Conservation (phyloP, 1,139 yeast genomes). For the Saccharomycopsis hybrid region DNA sequence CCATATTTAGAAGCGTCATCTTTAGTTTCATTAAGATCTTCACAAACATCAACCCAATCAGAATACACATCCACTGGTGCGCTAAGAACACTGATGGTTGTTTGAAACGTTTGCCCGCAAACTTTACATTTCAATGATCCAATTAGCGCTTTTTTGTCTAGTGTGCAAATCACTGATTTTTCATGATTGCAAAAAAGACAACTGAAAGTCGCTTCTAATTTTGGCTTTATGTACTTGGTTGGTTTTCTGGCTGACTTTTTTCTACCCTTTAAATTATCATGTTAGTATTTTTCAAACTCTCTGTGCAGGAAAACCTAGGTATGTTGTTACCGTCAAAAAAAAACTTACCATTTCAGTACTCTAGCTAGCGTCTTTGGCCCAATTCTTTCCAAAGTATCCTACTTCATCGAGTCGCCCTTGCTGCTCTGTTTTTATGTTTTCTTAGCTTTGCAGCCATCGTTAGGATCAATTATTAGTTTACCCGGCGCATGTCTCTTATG, state of each 20-base stretch:
- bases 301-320: too few relatives aligned
- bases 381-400: too few relatives aligned
- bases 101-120: constrained; percentile 92
- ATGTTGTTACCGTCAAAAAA: too few relatives aligned
- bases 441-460: too few relatives aligned
- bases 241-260: constrained; percentile 87
- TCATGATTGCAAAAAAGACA: constrained; percentile 97
- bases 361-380: too few relatives aligned
- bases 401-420: too few relatives aligned
- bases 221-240: constrained; percentile 68
- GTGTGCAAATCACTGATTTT: constrained; percentile 77
- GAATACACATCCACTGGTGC: constrained; percentile 89
- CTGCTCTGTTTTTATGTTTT: too few relatives aligned
- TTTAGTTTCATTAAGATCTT: constrained; percentile 59
- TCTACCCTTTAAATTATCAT: too few relatives aligned
- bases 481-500: too few relatives aligned
- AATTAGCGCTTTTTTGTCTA: constrained; percentile 81
- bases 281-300: too few relatives aligned
- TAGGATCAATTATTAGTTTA: too few relatives aligned
- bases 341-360: too few relatives aligned
- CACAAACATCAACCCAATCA: constrained; percentile 99
- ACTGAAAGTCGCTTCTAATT: constrained; percentile 78
- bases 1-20: neutral
- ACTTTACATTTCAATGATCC: constrained; percentile 87
- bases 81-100: constrained; percentile 61